phyloP scores from a whole-genome alignment of 2,329 filamentous ascomycete genomes.

The Ophiocordyceps australis region DNA sequence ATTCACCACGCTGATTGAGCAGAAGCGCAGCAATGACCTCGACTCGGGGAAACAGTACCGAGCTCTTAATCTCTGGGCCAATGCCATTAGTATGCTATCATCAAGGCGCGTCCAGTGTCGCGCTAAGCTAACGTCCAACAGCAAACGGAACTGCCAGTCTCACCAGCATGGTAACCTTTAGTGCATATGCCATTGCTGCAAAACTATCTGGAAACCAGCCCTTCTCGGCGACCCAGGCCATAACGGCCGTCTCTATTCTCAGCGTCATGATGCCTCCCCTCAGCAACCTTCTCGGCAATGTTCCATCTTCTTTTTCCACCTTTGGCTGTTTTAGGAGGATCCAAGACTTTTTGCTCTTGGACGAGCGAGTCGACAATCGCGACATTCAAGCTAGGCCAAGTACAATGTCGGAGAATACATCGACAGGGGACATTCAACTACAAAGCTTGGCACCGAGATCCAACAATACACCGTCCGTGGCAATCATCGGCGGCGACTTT shows the following conservation, averaged over 20 bases:
- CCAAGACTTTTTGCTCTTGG: conserved; percentile 3
- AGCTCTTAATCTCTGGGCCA: conserved; percentile 8
- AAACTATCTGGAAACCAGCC: conserved; percentile 7
- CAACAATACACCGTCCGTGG: conserved; percentile 2
- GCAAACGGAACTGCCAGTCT: conserved; percentile 9
- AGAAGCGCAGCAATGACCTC: conserved; percentile 10
- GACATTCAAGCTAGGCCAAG: conserved; percentile 2
- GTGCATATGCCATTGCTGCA: conserved; percentile 10
- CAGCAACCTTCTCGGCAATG: conserved; percentile 6
- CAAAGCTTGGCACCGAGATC: neutral
- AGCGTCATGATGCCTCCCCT: conserved; percentile 11
- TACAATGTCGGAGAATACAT: neutral
- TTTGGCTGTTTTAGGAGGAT: conserved; percentile 4
- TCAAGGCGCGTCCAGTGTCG: neutral
- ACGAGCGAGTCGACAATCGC: conserved; percentile 8
- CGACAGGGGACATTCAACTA: conserved; percentile 3
- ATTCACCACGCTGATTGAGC: conserved; percentile 7
- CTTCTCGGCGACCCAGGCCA: conserved; percentile 12
- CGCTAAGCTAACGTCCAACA: conserved; percentile 1
- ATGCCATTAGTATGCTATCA: conserved; percentile 8
- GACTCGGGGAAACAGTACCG: conserved; percentile 8
- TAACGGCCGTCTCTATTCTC: conserved; percentile 12
- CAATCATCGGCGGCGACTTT: conserved; percentile 8
- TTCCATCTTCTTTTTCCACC: no score
- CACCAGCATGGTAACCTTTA: conserved; percentile 12